phyloP scores from a whole-genome alignment of 805 yeast genomes.

The Metschnikowia aberdeeniae region DNA sequence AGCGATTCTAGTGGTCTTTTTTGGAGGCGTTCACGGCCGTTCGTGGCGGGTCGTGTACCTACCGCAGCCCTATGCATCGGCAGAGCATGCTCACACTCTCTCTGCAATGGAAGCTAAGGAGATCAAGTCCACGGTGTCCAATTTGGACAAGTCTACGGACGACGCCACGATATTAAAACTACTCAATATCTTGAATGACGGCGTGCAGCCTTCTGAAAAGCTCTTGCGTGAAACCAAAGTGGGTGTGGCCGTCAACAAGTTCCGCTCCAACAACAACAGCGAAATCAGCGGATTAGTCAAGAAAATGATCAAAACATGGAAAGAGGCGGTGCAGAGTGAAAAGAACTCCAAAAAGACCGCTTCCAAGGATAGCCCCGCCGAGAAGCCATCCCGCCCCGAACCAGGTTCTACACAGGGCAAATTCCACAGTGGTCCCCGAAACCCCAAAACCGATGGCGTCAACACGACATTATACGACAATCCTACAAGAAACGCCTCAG shows the following conservation, averaged over 20 bases:
- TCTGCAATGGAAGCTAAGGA: slow-evolving; percentile 63
- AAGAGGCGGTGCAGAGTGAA: slow-evolving; percentile 75
- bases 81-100: slow-evolving; percentile 1
- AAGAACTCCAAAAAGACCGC: slow-evolving; percentile 40
- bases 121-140: slow-evolving; percentile 62
- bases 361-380: slow-evolving; percentile 7
- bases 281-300: slow-evolving; percentile 74
- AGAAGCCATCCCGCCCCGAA: slow-evolving; percentile 9
- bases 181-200: slow-evolving; percentile 59
- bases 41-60: background rate
- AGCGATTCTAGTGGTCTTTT: too few species aligned
- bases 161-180: slow-evolving; percentile 61
- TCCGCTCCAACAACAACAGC: slow-evolving; percentile 60
- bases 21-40: too few species aligned
- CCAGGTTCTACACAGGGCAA: slow-evolving; percentile 31
- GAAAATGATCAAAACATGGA: slow-evolving; percentile 83
- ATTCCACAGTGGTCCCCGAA: slow-evolving; percentile 56
- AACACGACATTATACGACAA: slow-evolving; percentile 66
- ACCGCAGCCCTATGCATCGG: too few species aligned
- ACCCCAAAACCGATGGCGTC: slow-evolving; percentile 76
- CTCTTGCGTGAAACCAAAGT: slow-evolving; percentile 88
- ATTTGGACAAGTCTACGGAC: slow-evolving; percentile 70
- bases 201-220: slow-evolving; percentile 80
- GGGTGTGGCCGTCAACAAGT: slow-evolving; percentile 94
- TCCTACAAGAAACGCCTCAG: slow-evolving; percentile 76